Percentiles rank a stretch among this genome's conserved stretches.
Evolutionary conservation across 2,329 filamentous ascomycete species (phyloP).

Genomic region (Talaromyces marneffei): DNA sequence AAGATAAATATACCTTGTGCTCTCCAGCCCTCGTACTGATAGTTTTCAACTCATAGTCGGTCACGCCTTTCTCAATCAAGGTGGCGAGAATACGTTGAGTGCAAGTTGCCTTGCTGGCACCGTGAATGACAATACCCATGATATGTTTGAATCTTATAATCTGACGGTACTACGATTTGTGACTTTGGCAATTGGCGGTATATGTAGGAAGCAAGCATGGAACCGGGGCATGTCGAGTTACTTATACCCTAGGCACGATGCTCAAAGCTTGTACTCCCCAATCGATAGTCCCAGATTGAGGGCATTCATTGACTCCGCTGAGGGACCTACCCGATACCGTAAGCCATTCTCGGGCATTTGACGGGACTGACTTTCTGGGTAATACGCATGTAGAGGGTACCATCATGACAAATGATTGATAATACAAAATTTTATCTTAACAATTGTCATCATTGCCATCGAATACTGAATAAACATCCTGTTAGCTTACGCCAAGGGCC

Average conservation of each 20-base stretch:
- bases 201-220: neutral
- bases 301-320: neutral
- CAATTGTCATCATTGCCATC: neutral
- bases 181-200: neutral
- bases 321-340: neutral
- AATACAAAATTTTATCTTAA: neutral
- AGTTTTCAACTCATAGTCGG: slow-evolving; percentile 22
- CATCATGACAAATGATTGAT: neutral
- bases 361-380: neutral
- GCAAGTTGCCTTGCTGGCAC: slow-evolving; percentile 21
- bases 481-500: neutral
- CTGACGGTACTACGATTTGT: neutral
- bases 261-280: neutral
- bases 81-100: slow-evolving; percentile 23
- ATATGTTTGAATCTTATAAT: neutral
- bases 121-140: slow-evolving; percentile 31
- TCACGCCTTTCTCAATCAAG: slow-evolving; percentile 27
- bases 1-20: slow-evolving; percentile 20
- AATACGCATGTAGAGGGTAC: neutral
- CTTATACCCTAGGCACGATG: neutral
- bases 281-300: neutral
- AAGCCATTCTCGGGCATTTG: neutral
- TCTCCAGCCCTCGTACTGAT: slow-evolving; percentile 23
- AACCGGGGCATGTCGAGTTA: neutral
- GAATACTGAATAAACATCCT: too few species aligned